Conservation (phyloP, 495 filamentous ascomycete genomes). For the Delitschia confertaspora region DNA sequence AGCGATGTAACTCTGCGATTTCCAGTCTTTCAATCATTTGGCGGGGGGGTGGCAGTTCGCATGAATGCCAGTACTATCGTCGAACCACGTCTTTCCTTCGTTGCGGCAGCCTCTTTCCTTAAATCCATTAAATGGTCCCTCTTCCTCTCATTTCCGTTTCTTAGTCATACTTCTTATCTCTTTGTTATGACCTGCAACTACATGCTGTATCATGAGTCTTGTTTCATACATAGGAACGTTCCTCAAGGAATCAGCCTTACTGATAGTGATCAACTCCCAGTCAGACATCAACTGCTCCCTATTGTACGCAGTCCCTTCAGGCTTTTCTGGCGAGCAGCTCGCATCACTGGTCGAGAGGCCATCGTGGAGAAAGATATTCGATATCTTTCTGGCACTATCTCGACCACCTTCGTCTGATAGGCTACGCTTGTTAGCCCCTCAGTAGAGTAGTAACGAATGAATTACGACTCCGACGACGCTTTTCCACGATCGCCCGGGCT, state of each 20-base stretch:
- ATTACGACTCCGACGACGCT: slow-evolving; percentile 29
- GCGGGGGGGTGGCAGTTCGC: background rate
- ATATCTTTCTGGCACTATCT: slow-evolving; percentile 4
- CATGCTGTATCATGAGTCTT: no score
- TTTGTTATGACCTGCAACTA: no score
- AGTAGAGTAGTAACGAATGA: slow-evolving; percentile 19
- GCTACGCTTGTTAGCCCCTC: slow-evolving; percentile 15
- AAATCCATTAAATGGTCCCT: no score
- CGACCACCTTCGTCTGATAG: slow-evolving; percentile 3
- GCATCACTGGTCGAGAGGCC: slow-evolving; percentile 3
- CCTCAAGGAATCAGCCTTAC: no score
- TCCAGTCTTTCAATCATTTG: background rate
- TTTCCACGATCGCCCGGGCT: slow-evolving; percentile 25
- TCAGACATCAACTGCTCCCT: background rate
- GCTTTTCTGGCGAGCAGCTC: slow-evolving; percentile 1
- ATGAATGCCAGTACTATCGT: slow-evolving; percentile 3
- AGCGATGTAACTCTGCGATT: background rate
- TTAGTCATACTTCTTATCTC: no score
- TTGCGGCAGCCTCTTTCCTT: no score
- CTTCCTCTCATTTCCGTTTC: no score
- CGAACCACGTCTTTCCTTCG: no score
- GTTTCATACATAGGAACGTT: no score
- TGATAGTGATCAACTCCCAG: slow-evolving; percentile 15
- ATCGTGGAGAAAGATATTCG: slow-evolving; percentile 13
- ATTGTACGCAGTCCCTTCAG: slow-evolving; percentile 1